Conservation (phyloP, 441 rosid genomes). For the Gossypium gossypioides region DNA sequence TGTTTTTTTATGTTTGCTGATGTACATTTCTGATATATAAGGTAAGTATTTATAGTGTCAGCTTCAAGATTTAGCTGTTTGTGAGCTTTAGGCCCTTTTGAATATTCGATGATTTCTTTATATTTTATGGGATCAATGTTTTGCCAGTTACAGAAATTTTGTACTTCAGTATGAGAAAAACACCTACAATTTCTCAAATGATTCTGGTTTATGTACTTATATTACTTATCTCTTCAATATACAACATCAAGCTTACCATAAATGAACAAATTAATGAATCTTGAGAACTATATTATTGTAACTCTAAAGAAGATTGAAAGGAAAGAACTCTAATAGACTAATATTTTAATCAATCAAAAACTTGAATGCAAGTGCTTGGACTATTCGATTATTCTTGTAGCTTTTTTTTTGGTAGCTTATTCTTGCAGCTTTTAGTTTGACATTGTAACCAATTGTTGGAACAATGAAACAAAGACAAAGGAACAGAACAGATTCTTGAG, state of each 20-base stretch:
- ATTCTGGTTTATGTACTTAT: not conserved
- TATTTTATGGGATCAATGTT: too few relatives aligned
- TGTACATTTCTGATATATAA: not conserved
- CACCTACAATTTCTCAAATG: not conserved
- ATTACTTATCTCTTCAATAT: not conserved
- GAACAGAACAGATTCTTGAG: too few relatives aligned
- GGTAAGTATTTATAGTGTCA: not conserved
- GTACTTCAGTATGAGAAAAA: not conserved
- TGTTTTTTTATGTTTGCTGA: not conserved
- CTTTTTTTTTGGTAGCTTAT: not conserved
- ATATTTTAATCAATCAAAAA: not conserved
- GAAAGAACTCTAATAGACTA: not conserved
- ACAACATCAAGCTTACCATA: not conserved
- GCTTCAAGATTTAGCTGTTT: not conserved
- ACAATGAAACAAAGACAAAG: too few relatives aligned
- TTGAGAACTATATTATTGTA: too few relatives aligned
- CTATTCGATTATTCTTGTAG: not conserved
- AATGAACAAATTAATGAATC: not conserved
- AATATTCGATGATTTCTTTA: too few relatives aligned
- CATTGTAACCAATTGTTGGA: too few relatives aligned
- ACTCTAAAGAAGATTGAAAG: not conserved
- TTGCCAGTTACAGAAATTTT: not conserved
- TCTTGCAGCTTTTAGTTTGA: too few relatives aligned
- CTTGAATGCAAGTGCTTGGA: not conserved
- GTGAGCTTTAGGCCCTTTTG: too few relatives aligned